Percentiles rank a stretch among this genome's conserved stretches.
Evolutionary conservation across 2,329 filamentous ascomycete genomes (phyloP).

Genomic region (Aspergillus quadricinctus): DNA sequence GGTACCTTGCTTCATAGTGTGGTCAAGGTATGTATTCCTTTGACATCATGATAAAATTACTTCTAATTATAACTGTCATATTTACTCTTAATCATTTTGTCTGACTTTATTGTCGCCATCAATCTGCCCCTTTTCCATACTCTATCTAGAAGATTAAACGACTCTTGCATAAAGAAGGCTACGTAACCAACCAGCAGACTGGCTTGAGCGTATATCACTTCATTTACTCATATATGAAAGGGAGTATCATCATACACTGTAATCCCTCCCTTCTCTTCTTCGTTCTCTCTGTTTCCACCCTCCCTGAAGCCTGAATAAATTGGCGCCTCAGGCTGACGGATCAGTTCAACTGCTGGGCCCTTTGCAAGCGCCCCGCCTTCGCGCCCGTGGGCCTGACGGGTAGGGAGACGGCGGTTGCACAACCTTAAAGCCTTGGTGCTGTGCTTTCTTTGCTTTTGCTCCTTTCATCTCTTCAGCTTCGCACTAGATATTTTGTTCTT

Average conservation of each 20-base stretch:
- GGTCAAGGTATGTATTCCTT: neutral
- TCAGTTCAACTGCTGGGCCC: neutral
- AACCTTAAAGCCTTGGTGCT: conserved; percentile 19
- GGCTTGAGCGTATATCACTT: neutral
- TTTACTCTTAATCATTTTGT: neutral
- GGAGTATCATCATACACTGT: neutral
- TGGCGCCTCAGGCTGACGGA: conserved; percentile 3
- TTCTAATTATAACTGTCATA: neutral
- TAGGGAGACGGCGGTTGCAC: conserved; percentile 20
- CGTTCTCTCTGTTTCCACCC: neutral
- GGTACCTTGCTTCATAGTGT: neutral
- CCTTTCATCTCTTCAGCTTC: neutral
- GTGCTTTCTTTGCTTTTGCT: conserved; percentile 1
- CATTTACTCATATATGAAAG: neutral
- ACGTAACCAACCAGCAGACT: neutral
- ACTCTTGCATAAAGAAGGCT: neutral
- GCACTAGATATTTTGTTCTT: neutral
- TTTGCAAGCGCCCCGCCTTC: conserved; percentile 16
- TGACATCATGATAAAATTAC: neutral
- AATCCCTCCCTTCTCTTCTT: neutral
- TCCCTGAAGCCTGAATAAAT: neutral
- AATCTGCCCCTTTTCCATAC: neutral
- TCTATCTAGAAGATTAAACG: neutral
- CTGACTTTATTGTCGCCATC: neutral
- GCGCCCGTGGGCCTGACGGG: conserved; percentile 22